Percentiles rank a stretch among this genome's conserved stretches.
Conservation (phyloP, 208 protist species). For the Trypanosoma lewisi region DNA sequence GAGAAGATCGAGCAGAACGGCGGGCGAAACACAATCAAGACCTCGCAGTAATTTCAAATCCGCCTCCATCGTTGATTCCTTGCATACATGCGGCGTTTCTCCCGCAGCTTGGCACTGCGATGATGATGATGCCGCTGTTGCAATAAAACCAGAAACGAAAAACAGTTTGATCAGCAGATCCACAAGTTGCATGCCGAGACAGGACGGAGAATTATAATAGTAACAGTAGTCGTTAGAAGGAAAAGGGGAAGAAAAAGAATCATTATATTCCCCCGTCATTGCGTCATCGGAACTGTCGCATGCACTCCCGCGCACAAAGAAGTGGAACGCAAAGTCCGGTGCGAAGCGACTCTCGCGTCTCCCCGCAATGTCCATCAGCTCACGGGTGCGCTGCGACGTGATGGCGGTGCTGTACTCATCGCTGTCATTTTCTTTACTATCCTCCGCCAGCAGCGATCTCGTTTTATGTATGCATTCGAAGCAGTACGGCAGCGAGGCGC, state of each 20-base stretch:
- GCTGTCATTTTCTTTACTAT: neutral
- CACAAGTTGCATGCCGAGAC: constrained; percentile 9
- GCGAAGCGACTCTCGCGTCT: constrained; percentile 23
- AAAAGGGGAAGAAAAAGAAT: too few relatives aligned
- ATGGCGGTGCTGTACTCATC: constrained; percentile 8
- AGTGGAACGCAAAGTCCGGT: constrained; percentile 27
- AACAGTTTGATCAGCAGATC: constrained; percentile 13
- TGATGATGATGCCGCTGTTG: neutral
- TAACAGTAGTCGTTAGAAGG: too few relatives aligned
- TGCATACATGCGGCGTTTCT: neutral
- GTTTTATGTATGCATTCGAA: constrained; percentile 24
- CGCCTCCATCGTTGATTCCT: neutral
- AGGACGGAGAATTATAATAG: neutral
- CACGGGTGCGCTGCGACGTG: constrained; percentile 18
- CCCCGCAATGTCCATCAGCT: neutral
- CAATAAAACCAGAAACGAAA: constrained; percentile 13
- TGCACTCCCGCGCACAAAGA: constrained; percentile 20
- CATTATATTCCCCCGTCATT: neutral
- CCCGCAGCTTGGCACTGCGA: neutral
- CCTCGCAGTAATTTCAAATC: neutral
- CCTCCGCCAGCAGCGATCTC: neutral
- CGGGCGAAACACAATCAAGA: neutral
- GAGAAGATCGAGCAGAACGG: neutral
- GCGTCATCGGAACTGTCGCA: neutral
- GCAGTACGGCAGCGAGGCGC: constrained; percentile 22